Percentiles rank a stretch among this genome's conserved stretches.
Conservation (phyloP, 208 protist species). For the Vickermania spadyakhi region DNA sequence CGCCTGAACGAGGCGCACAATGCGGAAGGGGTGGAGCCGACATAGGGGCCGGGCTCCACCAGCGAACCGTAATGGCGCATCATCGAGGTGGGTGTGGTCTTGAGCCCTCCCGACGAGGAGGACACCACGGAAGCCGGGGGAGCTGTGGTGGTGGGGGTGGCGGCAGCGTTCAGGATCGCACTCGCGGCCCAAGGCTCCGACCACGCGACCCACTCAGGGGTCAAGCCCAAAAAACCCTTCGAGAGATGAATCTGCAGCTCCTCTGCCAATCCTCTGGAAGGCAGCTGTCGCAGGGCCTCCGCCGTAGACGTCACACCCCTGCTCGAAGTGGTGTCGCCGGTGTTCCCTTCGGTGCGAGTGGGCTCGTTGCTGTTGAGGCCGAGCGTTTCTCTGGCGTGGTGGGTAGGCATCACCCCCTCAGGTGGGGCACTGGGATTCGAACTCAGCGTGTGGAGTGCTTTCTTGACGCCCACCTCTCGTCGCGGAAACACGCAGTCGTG, state of each 20-base stretch:
- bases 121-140: constrained; percentile 19
- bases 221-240: constrained; percentile 45
- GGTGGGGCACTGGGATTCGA: neutral
- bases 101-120: too few species aligned
- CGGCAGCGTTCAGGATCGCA: neutral
- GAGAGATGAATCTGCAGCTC: constrained; percentile 28
- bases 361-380: neutral
- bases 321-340: neutral
- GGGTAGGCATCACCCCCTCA: neutral
- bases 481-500: constrained; percentile 35
- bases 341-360: neutral
- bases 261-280: constrained; percentile 6
- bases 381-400: neutral
- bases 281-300: neutral
- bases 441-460: neutral
- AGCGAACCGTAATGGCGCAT: too few species aligned
- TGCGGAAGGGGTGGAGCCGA: too few species aligned
- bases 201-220: constrained; percentile 72
- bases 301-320: neutral
- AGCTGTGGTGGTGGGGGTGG: constrained; percentile 16
- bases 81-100: too few species aligned
- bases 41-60: too few species aligned
- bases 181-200: constrained; percentile 58
- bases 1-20: too few species aligned
- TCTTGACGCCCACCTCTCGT: constrained; percentile 39